Base-by-base conservation (phyloP, 176 grass and related monocot species). In the Avena eriantha region DNA sequence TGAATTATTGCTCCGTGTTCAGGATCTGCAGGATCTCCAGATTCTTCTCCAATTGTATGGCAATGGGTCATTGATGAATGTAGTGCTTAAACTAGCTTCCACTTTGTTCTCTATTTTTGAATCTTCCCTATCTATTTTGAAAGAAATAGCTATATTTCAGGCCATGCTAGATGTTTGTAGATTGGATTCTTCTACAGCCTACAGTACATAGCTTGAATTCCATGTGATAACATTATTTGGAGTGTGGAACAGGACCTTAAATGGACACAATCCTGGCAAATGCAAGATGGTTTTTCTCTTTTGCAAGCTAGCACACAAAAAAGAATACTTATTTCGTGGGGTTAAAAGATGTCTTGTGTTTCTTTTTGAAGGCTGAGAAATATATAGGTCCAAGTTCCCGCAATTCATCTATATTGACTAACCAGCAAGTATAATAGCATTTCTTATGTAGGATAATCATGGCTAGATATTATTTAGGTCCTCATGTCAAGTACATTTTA, bases 111-210 rank as follows among this genome's bases (percentile, higher is more conserved):
- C 47, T 53, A 33, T 58, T 58, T 12, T 82, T 41, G 70, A 49
- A 87, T 58, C 58, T 83, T 83, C 57, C 59, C 60, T 24, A 18
- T 83, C 34, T 35, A 46, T 77, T 57, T 81, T 29, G 39, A 67
- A 67, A 67, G 41, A 21, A 87, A 73, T 26, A 49, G 14, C 16
- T 19, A 26, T 55, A 24, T 24, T 34, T 50, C 23, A 77, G 31
- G 70, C 73, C 86, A 83, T 78, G 73, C 61, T 70, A 88, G 63
- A 56, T 88, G 73, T 83, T 78, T 88, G 60, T 34, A 69, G 60
- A 35, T 67, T 67, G 64, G 64, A 67, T 67, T 67, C 29, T 66
- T 66, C 29, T 34, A 33, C 26, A 67, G 1, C 33, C 63, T 33
- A 66, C 63, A 66, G 26, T 41, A 41, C 39, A 67, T 34, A 34